phyloP scores from a whole-genome alignment of 2,329 filamentous ascomycete species.

The Colletotrichum sp. region DNA sequence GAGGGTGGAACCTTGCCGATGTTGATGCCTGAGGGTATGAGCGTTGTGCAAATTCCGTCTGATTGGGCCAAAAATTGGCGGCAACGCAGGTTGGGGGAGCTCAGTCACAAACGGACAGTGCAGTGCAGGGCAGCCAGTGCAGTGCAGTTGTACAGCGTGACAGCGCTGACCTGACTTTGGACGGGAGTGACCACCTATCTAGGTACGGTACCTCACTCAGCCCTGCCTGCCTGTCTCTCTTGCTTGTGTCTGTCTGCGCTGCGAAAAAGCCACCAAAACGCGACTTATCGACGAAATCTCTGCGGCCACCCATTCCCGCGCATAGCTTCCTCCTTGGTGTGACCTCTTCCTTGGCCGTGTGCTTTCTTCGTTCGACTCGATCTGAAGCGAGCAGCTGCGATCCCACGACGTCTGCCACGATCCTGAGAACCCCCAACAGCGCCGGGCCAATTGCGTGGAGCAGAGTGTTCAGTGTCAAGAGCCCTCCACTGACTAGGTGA shows the following conservation, averaged over 20 bases:
- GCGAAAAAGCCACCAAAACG: slow-evolving; percentile 5
- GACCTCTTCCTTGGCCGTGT: background rate
- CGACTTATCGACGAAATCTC: background rate
- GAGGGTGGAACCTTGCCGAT: background rate
- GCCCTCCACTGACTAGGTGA: background rate
- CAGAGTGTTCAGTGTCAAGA: background rate
- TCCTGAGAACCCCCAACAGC: background rate
- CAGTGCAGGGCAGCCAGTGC: background rate
- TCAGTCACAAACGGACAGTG: background rate
- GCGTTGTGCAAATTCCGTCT: background rate
- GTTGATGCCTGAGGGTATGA: slow-evolving; percentile 16
- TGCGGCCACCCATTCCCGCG: background rate
- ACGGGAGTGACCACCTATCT: background rate
- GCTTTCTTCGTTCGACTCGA: background rate
- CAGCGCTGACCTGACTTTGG: background rate
- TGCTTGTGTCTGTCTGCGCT: background rate
- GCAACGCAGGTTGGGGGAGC: background rate
- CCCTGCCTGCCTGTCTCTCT: background rate
- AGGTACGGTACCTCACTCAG: background rate
- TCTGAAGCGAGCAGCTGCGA: background rate
- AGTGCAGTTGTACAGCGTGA: background rate
- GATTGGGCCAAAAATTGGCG: slow-evolving; percentile 14
- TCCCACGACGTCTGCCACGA: background rate
- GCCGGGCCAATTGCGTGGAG: slow-evolving; percentile 1
- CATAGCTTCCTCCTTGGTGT: background rate